These are phyloP conservation scores for Eutrema yunnanense DNA, from an alignment of 345 rosid genomes.

Conservation along the genomic window DNA sequence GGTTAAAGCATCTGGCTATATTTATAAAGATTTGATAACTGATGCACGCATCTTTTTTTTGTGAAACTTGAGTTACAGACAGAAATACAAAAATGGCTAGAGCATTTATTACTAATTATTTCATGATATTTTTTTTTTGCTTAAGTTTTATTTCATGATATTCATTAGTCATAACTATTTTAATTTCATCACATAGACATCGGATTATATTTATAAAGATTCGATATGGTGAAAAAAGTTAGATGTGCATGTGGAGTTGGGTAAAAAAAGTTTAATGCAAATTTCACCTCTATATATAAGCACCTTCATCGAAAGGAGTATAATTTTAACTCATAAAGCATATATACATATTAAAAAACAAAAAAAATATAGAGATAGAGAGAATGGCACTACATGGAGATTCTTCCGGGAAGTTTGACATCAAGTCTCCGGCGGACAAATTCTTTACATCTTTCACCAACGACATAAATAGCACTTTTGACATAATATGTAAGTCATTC, in stretches of 20 bases:
- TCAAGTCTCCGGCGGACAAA: constrained; percentile 8
- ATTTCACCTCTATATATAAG: constrained; percentile 6
- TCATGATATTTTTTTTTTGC: background rate
- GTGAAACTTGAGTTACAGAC: background rate
- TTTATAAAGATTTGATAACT: background rate
- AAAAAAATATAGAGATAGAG: background rate
- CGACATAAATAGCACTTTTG: constrained; percentile 1
- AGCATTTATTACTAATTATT: background rate
- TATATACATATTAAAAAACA: background rate
- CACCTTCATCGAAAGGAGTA: background rate
- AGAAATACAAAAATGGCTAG: background rate
- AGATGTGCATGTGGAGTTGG: background rate
- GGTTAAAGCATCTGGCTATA: constrained; percentile 2
- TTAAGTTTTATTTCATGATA: background rate
- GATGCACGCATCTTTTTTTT: background rate
- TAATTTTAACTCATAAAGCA: background rate
- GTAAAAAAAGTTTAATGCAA: background rate
- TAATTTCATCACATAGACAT: background rate
- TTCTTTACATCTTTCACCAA: constrained; percentile 6
- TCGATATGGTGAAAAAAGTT: background rate
- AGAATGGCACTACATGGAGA: constrained; percentile 1
- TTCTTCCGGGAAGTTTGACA: constrained; percentile 4
- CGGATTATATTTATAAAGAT: background rate
- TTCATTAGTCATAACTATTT: too few species aligned
- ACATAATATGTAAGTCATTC: constrained; percentile 1